Conservation (phyloP, 768 basidiomycete genomes). For the Boletus reticuloceps region DNA sequence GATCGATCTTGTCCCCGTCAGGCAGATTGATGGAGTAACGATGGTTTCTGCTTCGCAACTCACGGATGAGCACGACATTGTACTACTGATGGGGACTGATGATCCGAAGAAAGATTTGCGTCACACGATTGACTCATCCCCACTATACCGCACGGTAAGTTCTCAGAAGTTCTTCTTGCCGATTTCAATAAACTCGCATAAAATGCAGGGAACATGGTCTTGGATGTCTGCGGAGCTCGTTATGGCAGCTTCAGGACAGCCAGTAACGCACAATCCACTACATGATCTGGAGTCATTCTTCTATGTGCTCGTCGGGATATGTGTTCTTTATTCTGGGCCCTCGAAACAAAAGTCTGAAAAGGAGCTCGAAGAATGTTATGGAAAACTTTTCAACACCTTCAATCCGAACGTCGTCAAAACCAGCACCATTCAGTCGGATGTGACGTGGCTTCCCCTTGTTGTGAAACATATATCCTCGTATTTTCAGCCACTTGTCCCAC, state of each 20-base stretch:
- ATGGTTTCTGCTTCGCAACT: neutral
- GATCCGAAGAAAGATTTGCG: neutral
- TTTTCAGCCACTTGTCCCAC: neutral
- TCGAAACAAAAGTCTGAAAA: neutral
- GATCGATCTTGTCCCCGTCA: neutral
- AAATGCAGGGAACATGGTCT: neutral
- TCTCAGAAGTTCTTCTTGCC: no score
- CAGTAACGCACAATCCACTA: neutral
- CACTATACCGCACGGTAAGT: neutral
- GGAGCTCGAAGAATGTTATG: neutral
- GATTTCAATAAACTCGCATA: neutral
- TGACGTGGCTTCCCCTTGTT: neutral
- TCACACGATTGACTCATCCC: neutral
- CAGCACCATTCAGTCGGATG: neutral
- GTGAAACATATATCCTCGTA: neutral
- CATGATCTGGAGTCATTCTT: neutral
- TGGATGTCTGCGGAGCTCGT: slow-evolving; percentile 6
- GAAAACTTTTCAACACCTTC: slow-evolving; percentile 4
- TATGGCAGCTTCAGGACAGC: slow-evolving; percentile 1
- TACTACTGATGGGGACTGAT: neutral
- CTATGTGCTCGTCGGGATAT: neutral
- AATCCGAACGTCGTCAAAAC: neutral
- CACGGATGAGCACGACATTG: neutral
- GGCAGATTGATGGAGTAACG: neutral
- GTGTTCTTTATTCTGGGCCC: neutral